These are phyloP conservation scores for Globisporangium camurandrum DNA, from an alignment of 352 stramenopile genomes.

Conservation along the genomic window DNA sequence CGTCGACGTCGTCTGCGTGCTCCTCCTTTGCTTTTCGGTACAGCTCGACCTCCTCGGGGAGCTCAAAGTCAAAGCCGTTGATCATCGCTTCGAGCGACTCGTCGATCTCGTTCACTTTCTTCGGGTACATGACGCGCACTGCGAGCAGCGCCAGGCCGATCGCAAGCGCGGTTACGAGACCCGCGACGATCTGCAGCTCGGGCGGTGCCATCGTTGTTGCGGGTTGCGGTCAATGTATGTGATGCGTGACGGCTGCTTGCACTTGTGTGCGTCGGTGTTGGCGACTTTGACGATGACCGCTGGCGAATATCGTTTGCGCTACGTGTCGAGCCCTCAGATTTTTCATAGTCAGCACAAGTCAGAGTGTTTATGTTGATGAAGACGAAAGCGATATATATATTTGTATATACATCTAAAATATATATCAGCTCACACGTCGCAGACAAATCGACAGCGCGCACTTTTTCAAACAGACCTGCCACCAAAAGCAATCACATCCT, in stretches of 20 bases:
- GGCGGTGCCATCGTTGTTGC: constrained; percentile 31
- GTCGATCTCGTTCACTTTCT: constrained; percentile 64
- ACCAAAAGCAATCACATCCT: too few species aligned
- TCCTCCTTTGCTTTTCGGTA: constrained; percentile 69
- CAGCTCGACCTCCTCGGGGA: constrained; percentile 72
- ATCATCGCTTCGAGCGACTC: constrained; percentile 83
- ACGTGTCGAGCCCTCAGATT: too few species aligned
- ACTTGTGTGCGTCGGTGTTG: constrained; percentile 1
- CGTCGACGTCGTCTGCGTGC: constrained; percentile 53
- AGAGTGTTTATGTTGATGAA: too few species aligned
- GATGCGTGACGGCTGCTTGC: not conserved
- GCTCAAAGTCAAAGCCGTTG: constrained; percentile 84
- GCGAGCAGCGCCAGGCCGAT: constrained; percentile 52
- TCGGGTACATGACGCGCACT: constrained; percentile 59
- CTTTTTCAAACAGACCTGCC: too few species aligned
- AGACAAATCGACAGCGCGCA: too few species aligned
- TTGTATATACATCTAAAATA: too few species aligned
- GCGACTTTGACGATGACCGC: constrained; percentile 1
- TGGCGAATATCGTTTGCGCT: too few species aligned
- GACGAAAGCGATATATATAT: too few species aligned
- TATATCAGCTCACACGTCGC: too few species aligned
- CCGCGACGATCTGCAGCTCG: constrained; percentile 69
- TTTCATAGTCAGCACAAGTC: too few species aligned
- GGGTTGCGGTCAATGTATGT: not conserved
- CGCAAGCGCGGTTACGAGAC: constrained; percentile 49